Evolutionary conservation across 106 monocot species (phyloP).

Genomic region (Platanthera guangdongensis): DNA sequence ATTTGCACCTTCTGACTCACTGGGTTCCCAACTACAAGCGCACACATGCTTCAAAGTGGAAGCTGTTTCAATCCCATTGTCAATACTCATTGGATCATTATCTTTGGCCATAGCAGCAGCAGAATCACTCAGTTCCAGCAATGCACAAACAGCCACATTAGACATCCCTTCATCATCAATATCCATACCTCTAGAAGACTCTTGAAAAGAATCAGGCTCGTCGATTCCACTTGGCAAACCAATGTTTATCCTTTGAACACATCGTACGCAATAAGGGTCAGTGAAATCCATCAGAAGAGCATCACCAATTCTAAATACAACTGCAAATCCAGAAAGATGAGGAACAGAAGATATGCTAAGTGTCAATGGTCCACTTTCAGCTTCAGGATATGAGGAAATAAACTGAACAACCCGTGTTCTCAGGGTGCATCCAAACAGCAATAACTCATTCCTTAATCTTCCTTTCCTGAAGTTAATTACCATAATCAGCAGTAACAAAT

Average conservation of each 20-base stretch:
- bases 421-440: conserved; percentile 54
- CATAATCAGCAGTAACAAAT: neutral
- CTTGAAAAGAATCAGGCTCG: conserved; percentile 42
- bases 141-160: conserved; percentile 73
- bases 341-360: conserved; percentile 58
- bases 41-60: conserved; percentile 41
- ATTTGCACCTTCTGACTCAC: conserved; percentile 34
- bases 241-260: conserved; percentile 49
- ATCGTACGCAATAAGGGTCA: conserved; percentile 42
- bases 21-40: conserved; percentile 80
- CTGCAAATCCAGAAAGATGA: conserved; percentile 73
- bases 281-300: conserved; percentile 75
- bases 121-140: conserved; percentile 73
- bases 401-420: conserved; percentile 23
- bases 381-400: conserved; percentile 49
- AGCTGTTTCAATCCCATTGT: conserved; percentile 28
- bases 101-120: conserved; percentile 29
- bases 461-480: conserved; percentile 45
- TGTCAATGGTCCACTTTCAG: conserved; percentile 55
- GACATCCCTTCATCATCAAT: conserved; percentile 80
- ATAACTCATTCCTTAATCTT: conserved; percentile 53
- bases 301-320: conserved; percentile 81
- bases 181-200: conserved; percentile 45
- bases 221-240: conserved; percentile 34
- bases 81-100: conserved; percentile 78